These are phyloP conservation scores for Ascoidea asiatica DNA, from an alignment of 805 yeast genomes.

Conservation along the genomic window DNA sequence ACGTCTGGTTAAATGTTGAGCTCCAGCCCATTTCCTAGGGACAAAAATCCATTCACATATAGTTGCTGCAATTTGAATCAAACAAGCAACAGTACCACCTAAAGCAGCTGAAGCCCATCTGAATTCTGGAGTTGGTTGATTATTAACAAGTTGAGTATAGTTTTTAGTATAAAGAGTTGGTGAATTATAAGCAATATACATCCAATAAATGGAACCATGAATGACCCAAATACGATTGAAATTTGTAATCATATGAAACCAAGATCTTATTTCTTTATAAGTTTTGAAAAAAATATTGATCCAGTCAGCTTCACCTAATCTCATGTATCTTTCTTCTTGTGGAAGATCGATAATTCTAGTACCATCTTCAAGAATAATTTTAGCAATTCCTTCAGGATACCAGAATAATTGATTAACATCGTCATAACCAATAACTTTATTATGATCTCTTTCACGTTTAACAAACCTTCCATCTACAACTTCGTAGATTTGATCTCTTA, in stretches of 20 bases:
- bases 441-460: constrained; percentile 78
- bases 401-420: constrained; percentile 97
- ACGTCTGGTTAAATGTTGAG: constrained; percentile 89
- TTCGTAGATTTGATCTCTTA: constrained; percentile 74
- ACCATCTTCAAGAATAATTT: constrained; percentile 83
- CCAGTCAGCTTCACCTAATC: constrained; percentile 90
- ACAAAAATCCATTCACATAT: constrained; percentile 90
- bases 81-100: constrained; percentile 80
- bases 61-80: constrained; percentile 79
- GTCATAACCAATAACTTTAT: constrained; percentile 80
- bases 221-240: constrained; percentile 98
- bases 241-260: constrained; percentile 91
- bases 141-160: constrained; percentile 71
- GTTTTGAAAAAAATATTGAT: constrained; percentile 85
- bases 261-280: constrained; percentile 87
- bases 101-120: constrained; percentile 88
- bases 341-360: constrained; percentile 83
- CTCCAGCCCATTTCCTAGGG: constrained; percentile 98
- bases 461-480: constrained; percentile 70
- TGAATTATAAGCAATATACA: constrained; percentile 84
- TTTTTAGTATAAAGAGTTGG: constrained; percentile 83
- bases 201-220: constrained; percentile 85
- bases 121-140: constrained; percentile 81
- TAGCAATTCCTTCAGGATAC: constrained; percentile 97
- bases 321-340: constrained; percentile 73